These are phyloP conservation scores for Fusarium miscanthi DNA, from an alignment of 2,329 filamentous ascomycete genomes.

Conservation along the genomic window DNA sequence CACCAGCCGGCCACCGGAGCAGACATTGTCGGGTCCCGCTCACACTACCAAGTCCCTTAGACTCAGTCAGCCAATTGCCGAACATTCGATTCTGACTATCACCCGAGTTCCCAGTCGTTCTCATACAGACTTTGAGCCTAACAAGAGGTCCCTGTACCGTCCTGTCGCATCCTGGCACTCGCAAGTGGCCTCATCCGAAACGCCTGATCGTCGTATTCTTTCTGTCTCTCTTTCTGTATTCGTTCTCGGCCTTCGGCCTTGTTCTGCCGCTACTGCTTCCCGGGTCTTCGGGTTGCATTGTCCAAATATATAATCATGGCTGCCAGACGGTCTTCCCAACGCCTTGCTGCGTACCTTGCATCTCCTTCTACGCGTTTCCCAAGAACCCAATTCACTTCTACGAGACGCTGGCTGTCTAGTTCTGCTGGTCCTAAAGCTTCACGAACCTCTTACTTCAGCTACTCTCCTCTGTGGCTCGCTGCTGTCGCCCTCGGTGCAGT, in stretches of 20 bases:
- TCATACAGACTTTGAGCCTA: conserved; percentile 39
- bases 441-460: conserved; percentile 32
- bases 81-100: conserved; percentile 48
- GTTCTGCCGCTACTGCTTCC: conserved; percentile 8
- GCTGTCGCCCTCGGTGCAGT: conserved; percentile 62
- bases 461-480: conserved; percentile 47
- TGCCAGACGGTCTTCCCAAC: conserved; percentile 46
- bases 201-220: conserved; percentile 37
- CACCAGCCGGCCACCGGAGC: conserved; percentile 23
- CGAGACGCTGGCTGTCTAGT: conserved; percentile 43
- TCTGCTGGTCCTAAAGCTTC: conserved; percentile 37
- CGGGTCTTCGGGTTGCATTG: conserved; percentile 15
- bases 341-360: conserved; percentile 46
- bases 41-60: conserved; percentile 7
- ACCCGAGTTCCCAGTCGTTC: conserved; percentile 40
- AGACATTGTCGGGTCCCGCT: conserved; percentile 8
- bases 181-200: conserved; percentile 44
- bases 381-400: conserved; percentile 44
- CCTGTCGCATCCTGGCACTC: conserved; percentile 22
- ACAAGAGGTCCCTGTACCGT: not conserved
- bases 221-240: conserved; percentile 22
- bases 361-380: conserved; percentile 41
- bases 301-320: conserved; percentile 47
- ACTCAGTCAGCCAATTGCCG: conserved; percentile 38
- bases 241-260: conserved; percentile 15